Evolutionary conservation across 805 yeast genomes (phyloP), one percentile per base, ranked within the genome.

Genomic region (Saturnispora quitensis): DNA sequence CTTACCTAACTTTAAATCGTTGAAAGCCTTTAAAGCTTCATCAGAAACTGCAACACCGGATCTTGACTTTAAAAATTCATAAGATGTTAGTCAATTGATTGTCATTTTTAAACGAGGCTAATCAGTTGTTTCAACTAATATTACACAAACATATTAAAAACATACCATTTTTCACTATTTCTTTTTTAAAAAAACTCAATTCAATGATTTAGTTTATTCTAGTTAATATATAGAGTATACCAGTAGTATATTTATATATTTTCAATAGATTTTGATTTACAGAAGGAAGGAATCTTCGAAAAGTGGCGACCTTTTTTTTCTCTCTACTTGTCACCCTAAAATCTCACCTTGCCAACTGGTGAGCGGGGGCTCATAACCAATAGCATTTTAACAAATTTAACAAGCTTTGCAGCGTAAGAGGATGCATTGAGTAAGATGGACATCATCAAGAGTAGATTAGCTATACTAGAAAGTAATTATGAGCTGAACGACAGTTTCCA

Each of bases 1-100:
- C 75, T 87, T 88, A 62, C 97, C 96, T 68, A 91, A 80, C 77
- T 93, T 93, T 73, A 93, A 81, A 67, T 90, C 97, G 70, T 91
- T 89, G 84, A 90, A 93, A 53, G 97, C 96, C 61, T 81, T 75
- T 68, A 91, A 78, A 59, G 97, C 89, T 15, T 89, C 97, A 71
- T 91, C 73, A 62, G 86, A 82, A 63, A 86, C 87, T 59, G 87
- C 82, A 67, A 86, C 91, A 74, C 93, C 82, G 57, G 38, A 50
- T 38, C 42, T 38, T 38, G 42, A 38, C 42, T 38, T 17, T 17
- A 8, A 17, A 15, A 38, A 7, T 17, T 15, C 7, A 17, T 18
- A 18, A 18, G 13, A 18, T 36, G 49, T 46, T 46, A 46, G 49
- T 46, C 22, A 38, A 38, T 10, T 38, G 24, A 38, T 10, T 20